Conservation (phyloP, 192 early-diverging fungal species). For the Coemansia sp. region DNA sequence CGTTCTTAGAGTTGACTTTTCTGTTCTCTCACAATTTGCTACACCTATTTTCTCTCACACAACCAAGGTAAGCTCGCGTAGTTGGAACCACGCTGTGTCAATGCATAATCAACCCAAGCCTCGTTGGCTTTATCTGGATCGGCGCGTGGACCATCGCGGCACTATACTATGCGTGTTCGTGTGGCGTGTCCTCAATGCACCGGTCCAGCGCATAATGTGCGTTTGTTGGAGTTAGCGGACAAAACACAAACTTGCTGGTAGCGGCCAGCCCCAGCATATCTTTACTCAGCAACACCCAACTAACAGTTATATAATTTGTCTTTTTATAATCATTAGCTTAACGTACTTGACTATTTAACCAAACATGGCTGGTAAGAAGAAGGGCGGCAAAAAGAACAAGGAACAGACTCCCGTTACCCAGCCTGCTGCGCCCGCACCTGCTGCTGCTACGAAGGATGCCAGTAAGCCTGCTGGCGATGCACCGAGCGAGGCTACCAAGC, state of each 20-base stretch:
- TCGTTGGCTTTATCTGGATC: slow-evolving; percentile 6
- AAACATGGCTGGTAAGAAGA: slow-evolving; percentile 9
- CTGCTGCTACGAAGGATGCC: slow-evolving; percentile 10
- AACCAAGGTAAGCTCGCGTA: slow-evolving; percentile 5
- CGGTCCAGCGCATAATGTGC: neutral
- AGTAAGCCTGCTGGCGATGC: neutral
- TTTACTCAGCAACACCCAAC: neutral
- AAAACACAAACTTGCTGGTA: neutral
- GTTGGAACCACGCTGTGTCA: neutral
- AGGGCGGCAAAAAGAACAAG: slow-evolving; percentile 13
- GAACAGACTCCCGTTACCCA: slow-evolving; percentile 6
- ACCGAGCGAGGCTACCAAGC: slow-evolving; percentile 2
- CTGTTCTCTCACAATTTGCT: neutral
- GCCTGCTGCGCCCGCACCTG: slow-evolving; percentile 6
- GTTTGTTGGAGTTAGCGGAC: neutral
- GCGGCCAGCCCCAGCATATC: neutral
- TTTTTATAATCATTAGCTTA: neutral
- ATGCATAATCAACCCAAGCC: slow-evolving; percentile 6
- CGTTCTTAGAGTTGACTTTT: slow-evolving; percentile 1
- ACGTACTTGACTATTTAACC: neutral
- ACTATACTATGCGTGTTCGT: slow-evolving; percentile 11
- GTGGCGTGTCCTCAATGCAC: slow-evolving; percentile 10
- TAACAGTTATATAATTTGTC: neutral
- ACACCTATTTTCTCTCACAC: neutral
- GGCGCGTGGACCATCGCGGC: slow-evolving; percentile 5